Conservation (phyloP, 495 filamentous ascomycete species). For the Copromyces sp. region DNA sequence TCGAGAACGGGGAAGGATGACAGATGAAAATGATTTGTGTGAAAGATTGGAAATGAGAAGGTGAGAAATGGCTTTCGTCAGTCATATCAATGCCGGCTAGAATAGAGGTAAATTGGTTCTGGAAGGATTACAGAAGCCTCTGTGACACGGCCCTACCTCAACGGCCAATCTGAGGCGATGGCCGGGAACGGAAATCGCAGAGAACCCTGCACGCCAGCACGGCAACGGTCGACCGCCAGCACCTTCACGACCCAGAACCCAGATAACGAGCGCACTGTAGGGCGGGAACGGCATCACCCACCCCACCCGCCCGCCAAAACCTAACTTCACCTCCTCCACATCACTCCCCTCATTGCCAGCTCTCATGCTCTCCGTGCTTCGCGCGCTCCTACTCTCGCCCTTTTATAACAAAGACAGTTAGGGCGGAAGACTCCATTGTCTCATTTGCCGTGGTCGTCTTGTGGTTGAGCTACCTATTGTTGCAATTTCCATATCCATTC, state of each 20-base stretch:
- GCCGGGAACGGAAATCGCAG: neutral
- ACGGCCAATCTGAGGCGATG: neutral
- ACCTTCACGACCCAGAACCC: neutral
- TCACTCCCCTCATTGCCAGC: constrained; percentile 9
- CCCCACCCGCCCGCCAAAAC: constrained; percentile 24
- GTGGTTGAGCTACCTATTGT: neutral
- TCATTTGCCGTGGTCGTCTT: neutral
- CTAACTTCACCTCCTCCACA: constrained; percentile 18
- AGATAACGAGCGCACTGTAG: constrained; percentile 6
- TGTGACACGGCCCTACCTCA: neutral
- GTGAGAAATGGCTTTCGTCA: neutral
- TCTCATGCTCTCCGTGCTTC: constrained; percentile 4
- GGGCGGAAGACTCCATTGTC: neutral
- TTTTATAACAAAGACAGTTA: neutral
- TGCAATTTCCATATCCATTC: neutral
- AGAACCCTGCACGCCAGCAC: neutral
- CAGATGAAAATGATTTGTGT: neutral
- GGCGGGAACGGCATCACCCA: constrained; percentile 15
- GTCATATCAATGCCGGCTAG: neutral
- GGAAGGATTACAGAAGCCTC: neutral
- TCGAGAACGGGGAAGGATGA: neutral
- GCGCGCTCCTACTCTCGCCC: neutral
- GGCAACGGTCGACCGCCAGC: neutral
- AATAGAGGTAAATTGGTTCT: neutral
- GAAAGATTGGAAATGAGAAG: neutral